These are phyloP conservation scores for Aspergillus spinulosporus DNA, from an alignment of 2,329 filamentous ascomycete species.

Conservation along the genomic window DNA sequence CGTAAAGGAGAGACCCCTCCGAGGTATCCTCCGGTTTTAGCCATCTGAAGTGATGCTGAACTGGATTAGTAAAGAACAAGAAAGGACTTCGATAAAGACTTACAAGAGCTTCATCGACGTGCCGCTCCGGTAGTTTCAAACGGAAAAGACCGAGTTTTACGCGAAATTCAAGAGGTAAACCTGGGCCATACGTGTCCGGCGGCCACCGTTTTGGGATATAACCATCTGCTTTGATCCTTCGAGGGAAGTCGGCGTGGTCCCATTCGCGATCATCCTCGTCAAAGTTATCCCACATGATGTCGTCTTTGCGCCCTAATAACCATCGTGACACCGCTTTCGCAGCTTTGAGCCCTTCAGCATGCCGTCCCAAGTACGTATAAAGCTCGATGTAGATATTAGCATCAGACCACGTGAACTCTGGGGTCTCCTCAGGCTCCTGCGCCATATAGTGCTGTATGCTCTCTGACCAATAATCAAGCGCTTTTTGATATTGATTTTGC, in stretches of 20 bases:
- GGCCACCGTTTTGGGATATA: conserved; percentile 60
- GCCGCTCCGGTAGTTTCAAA: conserved; percentile 64
- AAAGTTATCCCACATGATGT: conserved; percentile 74
- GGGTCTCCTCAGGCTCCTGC: conserved; percentile 45
- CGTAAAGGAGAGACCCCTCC: conserved; percentile 55
- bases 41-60: conserved; percentile 65
- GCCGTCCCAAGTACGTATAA: conserved; percentile 64
- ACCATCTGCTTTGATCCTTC: conserved; percentile 62
- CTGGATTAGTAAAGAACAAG: conserved; percentile 6
- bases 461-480: conserved; percentile 53
- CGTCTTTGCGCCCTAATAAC: conserved; percentile 73
- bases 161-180: conserved; percentile 77
- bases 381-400: conserved; percentile 83
- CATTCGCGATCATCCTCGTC: conserved; percentile 83
- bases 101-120: conserved; percentile 71
- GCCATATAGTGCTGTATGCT: conserved; percentile 53
- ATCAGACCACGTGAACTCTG: conserved; percentile 71
- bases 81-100: conserved; percentile 32
- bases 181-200: conserved; percentile 65
- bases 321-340: conserved; percentile 75
- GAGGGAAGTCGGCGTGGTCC: conserved; percentile 69
- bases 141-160: conserved; percentile 82
- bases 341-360: conserved; percentile 65
- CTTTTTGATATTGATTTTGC: conserved; percentile 49
- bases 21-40: conserved; percentile 64